Percentiles rank a stretch among this genome's conserved stretches.
phyloP scores from a whole-genome alignment of 371 early-diverging fungal species.

The Mucor circinelloides region DNA sequence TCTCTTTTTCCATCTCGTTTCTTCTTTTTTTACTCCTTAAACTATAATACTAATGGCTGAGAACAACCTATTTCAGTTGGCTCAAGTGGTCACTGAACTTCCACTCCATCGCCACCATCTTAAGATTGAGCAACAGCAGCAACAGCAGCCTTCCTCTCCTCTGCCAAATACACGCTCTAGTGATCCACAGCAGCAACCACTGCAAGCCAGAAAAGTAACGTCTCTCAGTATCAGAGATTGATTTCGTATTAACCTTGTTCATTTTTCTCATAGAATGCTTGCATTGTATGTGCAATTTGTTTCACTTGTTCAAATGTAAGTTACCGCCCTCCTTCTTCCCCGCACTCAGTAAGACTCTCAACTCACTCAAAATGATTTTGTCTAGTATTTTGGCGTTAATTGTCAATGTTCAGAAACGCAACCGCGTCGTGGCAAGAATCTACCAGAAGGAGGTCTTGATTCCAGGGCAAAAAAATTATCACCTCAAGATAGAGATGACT shows the following conservation, averaged over 20 bases:
- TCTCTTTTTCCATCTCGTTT: not conserved
- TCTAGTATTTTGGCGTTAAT: slow-evolving; percentile 44
- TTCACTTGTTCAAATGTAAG: slow-evolving; percentile 55
- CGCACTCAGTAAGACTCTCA: not conserved
- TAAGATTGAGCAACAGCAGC: not conserved
- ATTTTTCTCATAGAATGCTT: slow-evolving; percentile 44
- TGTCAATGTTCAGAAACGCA: slow-evolving; percentile 51
- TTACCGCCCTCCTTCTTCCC: not conserved
- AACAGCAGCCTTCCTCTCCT: slow-evolving; percentile 15
- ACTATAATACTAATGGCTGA: slow-evolving; percentile 12
- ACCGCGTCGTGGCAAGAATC: slow-evolving; percentile 53
- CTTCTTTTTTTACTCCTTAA: slow-evolving; percentile 1
- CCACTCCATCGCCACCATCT: slow-evolving; percentile 14
- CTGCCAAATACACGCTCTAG: slow-evolving; percentile 13
- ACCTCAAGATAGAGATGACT: slow-evolving; percentile 46
- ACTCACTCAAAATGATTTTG: too few relatives aligned
- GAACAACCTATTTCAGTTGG: slow-evolving; percentile 50
- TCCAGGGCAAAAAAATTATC: slow-evolving; percentile 51
- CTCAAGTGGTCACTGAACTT: slow-evolving; percentile 43
- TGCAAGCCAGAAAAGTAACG: slow-evolving; percentile 8
- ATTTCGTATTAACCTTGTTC: not conserved
- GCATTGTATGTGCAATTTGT: slow-evolving; percentile 52
- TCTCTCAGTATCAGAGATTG: not conserved
- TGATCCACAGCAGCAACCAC: slow-evolving; percentile 26
- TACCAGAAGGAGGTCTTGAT: slow-evolving; percentile 49